phyloP scores from a whole-genome alignment of 148 eudicot species.

The Chenopodium album region DNA sequence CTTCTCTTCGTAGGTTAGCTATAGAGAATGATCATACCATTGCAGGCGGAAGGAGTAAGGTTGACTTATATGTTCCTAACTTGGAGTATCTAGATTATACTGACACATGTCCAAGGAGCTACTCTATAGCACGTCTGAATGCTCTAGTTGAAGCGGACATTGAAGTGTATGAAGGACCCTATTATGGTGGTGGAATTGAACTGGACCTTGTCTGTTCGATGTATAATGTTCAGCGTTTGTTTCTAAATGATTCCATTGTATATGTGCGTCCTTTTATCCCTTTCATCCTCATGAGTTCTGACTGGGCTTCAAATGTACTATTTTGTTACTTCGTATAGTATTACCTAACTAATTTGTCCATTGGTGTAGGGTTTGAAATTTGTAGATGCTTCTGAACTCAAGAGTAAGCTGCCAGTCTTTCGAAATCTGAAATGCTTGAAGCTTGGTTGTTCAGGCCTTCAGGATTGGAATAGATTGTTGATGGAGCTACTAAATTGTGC shows the following conservation, averaged over 20 bases:
- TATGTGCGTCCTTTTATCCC: background rate
- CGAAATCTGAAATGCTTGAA: slow-evolving; percentile 6
- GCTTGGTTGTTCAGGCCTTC: background rate
- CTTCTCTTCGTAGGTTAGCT: slow-evolving; percentile 8
- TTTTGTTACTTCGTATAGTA: background rate
- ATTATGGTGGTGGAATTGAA: background rate
- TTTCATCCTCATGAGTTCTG: background rate
- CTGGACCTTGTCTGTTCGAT: slow-evolving; percentile 6
- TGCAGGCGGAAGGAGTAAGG: background rate
- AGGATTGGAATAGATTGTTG: background rate
- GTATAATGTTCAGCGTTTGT: slow-evolving; percentile 16
- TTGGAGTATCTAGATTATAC: background rate
- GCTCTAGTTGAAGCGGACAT: slow-evolving; percentile 13
- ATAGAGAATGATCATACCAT: background rate
- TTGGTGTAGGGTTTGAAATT: too few species aligned
- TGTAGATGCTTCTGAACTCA: background rate
- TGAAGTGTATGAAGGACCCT: background rate
- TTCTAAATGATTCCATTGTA: background rate
- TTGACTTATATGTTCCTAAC: slow-evolving; percentile 20
- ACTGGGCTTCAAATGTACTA: background rate
- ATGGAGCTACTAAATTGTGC: background rate
- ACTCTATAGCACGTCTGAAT: background rate
- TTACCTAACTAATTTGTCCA: background rate
- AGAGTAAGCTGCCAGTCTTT: slow-evolving; percentile 2
- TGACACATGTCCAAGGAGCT: background rate